Evolutionary conservation across 2,329 filamentous ascomycete genomes (phyloP).

Genomic region (Cercospora sp.): DNA sequence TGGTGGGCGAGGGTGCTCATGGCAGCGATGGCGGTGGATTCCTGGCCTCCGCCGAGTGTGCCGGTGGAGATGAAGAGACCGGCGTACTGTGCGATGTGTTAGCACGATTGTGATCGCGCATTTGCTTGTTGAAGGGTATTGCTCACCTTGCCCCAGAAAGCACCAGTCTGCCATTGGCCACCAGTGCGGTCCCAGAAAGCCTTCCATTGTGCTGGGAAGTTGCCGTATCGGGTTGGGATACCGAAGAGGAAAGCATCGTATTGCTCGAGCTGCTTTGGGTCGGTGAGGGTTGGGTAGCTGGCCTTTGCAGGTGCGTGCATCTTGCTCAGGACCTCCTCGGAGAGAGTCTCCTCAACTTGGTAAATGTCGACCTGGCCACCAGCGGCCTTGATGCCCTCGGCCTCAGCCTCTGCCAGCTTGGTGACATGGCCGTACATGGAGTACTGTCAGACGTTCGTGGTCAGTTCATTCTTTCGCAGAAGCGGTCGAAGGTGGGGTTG

Average conservation of each 20-base stretch:
- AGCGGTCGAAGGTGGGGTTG: neutral
- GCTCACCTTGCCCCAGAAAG: constrained; percentile 61
- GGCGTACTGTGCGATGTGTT: constrained; percentile 50
- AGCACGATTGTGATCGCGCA: too few relatives aligned
- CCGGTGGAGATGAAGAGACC: constrained; percentile 90
- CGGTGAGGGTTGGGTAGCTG: constrained; percentile 62
- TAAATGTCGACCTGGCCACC: constrained; percentile 79
- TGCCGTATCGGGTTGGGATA: constrained; percentile 93
- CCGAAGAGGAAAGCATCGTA: constrained; percentile 88
- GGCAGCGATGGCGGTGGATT: constrained; percentile 75
- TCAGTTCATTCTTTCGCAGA: neutral
- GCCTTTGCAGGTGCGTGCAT: constrained; percentile 85
- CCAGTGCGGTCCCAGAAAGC: constrained; percentile 78
- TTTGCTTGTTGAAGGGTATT: neutral
- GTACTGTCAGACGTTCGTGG: constrained; percentile 14
- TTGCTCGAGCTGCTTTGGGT: constrained; percentile 60
- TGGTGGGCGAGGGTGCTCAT: constrained; percentile 90
- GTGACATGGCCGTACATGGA: constrained; percentile 65
- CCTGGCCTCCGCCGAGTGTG: constrained; percentile 84
- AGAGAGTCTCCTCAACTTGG: constrained; percentile 87
- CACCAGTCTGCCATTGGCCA: constrained; percentile 75
- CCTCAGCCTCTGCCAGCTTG: constrained; percentile 82
- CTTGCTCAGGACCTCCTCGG: constrained; percentile 78
- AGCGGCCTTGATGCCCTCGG: constrained; percentile 82
- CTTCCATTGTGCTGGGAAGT: constrained; percentile 97